phyloP scores from a whole-genome alignment of 1,284 basidiomycete genomes.

The Sanghuangporus sanghuang region DNA sequence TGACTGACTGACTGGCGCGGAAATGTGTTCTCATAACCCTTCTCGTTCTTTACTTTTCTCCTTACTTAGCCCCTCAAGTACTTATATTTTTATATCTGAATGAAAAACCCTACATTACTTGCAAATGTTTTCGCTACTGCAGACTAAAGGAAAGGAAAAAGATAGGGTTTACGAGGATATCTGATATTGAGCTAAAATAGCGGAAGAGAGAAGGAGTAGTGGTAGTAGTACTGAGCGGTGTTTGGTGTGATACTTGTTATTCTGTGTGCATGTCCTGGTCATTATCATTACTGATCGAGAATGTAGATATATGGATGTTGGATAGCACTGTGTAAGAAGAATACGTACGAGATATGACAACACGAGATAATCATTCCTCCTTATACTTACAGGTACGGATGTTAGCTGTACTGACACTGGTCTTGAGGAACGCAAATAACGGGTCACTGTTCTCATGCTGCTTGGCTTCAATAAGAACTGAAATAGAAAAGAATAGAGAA shows the following conservation, averaged over 20 bases:
- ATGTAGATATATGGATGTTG: not conserved
- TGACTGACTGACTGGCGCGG: not conserved
- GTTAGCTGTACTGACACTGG: not conserved
- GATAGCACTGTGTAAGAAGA: not conserved
- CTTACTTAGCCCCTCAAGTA: not conserved
- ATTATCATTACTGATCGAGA: too few relatives aligned
- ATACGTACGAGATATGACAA: not conserved
- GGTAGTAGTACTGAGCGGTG: not conserved
- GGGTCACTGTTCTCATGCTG: not conserved
- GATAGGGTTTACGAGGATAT: not conserved
- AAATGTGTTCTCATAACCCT: constrained; percentile 19
- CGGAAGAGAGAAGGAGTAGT: constrained; percentile 3
- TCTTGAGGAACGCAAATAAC: not conserved
- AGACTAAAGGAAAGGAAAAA: not conserved
- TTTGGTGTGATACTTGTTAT: not conserved
- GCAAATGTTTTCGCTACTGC: not conserved
- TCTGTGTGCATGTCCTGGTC: not conserved
- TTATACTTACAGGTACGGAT: too few relatives aligned
- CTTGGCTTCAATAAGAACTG: not conserved
- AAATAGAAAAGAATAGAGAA: not conserved
- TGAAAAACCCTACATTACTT: not conserved
- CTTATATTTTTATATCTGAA: constrained; percentile 7
- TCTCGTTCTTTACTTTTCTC: constrained; percentile 20
- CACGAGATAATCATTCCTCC: not conserved
- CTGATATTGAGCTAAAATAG: not conserved